Evolutionary conservation across 352 stramenopile species (phyloP).

Genomic region (Phytophthora fragariaefolia): DNA sequence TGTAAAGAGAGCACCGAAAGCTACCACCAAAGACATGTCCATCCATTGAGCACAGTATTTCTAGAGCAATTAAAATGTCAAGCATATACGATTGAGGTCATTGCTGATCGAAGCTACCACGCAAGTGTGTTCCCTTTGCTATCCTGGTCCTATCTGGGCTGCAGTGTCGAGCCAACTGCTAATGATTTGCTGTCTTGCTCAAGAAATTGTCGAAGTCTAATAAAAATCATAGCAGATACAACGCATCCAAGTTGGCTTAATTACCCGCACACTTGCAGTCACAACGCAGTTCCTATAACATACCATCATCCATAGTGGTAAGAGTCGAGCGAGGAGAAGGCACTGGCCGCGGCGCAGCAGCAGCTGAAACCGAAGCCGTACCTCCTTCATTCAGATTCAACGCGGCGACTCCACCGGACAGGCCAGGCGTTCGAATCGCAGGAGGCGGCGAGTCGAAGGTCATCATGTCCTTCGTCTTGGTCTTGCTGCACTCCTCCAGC

Average conservation of each 20-base stretch:
- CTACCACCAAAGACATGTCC: conserved; percentile 76
- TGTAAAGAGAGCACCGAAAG: conserved; percentile 60
- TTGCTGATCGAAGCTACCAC: neutral
- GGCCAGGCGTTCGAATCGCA: conserved; percentile 27
- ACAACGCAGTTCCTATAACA: conserved; percentile 25
- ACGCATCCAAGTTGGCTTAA: conserved; percentile 19
- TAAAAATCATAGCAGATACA: conserved; percentile 8
- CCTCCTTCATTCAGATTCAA: conserved; percentile 44
- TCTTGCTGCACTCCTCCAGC: conserved; percentile 62
- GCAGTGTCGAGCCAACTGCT: neutral
- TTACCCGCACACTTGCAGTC: conserved; percentile 6
- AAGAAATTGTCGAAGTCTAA: conserved; percentile 63
- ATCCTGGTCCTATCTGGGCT: conserved; percentile 6
- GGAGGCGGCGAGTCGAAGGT: conserved; percentile 65
- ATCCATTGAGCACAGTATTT: conserved; percentile 43
- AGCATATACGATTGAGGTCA: conserved; percentile 12
- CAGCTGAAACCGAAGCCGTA: conserved; percentile 12
- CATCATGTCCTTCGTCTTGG: conserved; percentile 49
- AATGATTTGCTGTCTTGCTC: conserved; percentile 35
- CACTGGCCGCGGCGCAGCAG: conserved; percentile 10
- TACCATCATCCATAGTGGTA: conserved; percentile 59
- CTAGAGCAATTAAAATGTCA: neutral
- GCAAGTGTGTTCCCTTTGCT: neutral
- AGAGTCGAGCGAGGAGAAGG: conserved; percentile 36
- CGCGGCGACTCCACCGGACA: conserved; percentile 32